phyloP scores from a whole-genome alignment of 1,284 basidiomycete genomes.

The Volvariella surrecta region DNA sequence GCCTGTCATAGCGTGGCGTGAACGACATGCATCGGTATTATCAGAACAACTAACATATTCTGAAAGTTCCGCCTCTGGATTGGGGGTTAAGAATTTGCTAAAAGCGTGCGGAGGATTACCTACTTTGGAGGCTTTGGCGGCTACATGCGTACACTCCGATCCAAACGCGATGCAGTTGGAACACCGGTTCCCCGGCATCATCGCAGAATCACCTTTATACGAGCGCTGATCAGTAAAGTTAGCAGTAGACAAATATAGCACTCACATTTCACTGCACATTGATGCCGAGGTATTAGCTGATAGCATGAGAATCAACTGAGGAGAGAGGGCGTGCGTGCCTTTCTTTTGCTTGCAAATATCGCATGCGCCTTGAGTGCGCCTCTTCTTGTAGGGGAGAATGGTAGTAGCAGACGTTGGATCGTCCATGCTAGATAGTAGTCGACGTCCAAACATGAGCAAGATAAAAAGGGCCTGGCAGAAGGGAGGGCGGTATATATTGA shows the following conservation, averaged over 20 bases:
- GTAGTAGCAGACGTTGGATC: too few relatives aligned
- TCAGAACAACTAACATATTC: too few relatives aligned
- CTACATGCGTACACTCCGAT: constrained; percentile 50
- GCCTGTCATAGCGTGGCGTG: too few relatives aligned
- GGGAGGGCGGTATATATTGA: too few relatives aligned
- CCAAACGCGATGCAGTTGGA: constrained; percentile 62
- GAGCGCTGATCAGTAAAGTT: neutral
- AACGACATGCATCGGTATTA: too few relatives aligned
- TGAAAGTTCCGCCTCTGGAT: too few relatives aligned
- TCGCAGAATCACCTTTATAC: constrained; percentile 38
- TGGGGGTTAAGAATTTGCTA: too few relatives aligned
- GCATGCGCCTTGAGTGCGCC: constrained; percentile 24
- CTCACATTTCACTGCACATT: constrained; percentile 24
- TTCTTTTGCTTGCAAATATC: constrained; percentile 28
- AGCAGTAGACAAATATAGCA: neutral
- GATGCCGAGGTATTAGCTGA: neutral
- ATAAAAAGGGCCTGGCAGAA: too few relatives aligned
- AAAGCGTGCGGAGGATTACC: too few relatives aligned
- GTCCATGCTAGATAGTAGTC: too few relatives aligned
- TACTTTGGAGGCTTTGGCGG: too few relatives aligned
- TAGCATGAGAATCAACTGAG: neutral
- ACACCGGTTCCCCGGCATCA: constrained; percentile 48
- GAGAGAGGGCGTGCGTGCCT: constrained; percentile 14
- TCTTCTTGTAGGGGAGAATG: constrained; percentile 15
- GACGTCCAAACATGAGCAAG: too few relatives aligned